Conservation (phyloP, 2,329 filamentous ascomycete genomes). For the Coniochaeta pulveracea region DNA sequence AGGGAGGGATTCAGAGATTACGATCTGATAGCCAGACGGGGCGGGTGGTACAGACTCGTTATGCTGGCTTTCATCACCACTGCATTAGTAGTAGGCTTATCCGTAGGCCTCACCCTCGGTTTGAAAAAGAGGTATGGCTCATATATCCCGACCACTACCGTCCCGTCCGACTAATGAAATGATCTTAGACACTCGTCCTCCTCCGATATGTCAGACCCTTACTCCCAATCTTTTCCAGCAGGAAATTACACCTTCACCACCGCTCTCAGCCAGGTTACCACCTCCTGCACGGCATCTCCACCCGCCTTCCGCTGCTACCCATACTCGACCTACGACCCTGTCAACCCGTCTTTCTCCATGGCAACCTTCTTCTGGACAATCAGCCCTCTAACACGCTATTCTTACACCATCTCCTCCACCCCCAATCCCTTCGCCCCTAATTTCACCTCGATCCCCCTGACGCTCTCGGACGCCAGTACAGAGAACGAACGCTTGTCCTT, state of each 20-base stretch:
- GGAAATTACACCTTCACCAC: slow-evolving; percentile 53
- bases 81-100: slow-evolving; percentile 22
- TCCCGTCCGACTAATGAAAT: too few relatives aligned
- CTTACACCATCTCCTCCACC: slow-evolving; percentile 42
- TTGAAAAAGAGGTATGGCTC: slow-evolving; percentile 21
- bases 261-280: slow-evolving; percentile 38
- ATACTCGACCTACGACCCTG: slow-evolving; percentile 34
- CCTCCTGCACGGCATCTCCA: slow-evolving; percentile 45
- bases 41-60: slow-evolving; percentile 22
- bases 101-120: slow-evolving; percentile 27
- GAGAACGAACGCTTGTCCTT: slow-evolving; percentile 47
- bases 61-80: slow-evolving; percentile 18
- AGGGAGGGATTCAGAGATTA: neutral
- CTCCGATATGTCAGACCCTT: slow-evolving; percentile 5
- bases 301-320: slow-evolving; percentile 54
- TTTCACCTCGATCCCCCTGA: slow-evolving; percentile 41
- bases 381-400: slow-evolving; percentile 21
- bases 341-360: slow-evolving; percentile 23
- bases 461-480: slow-evolving; percentile 32
- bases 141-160: too few relatives aligned
- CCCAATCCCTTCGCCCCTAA: slow-evolving; percentile 43
- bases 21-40: slow-evolving; percentile 12
- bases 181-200: too few relatives aligned
- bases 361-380: slow-evolving; percentile 55
- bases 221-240: slow-evolving; percentile 31